These are phyloP conservation scores for Botrytis paeoniae DNA, from an alignment of 2,329 filamentous ascomycete genomes.

Conservation along the genomic window DNA sequence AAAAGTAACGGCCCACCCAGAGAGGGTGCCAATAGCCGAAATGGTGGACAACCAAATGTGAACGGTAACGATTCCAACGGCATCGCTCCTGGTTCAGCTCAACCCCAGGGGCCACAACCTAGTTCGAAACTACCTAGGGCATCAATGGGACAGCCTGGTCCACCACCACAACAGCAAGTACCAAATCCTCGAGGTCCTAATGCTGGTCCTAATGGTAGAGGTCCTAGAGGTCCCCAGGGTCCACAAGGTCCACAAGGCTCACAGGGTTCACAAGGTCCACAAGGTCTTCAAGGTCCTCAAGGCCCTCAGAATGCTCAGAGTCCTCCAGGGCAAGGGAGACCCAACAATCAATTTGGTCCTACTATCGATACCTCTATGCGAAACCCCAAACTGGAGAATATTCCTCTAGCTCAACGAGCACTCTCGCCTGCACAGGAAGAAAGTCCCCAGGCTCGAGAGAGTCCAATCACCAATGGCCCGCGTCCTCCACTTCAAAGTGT, in stretches of 20 bases:
- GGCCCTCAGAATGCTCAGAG: constrained; percentile 21
- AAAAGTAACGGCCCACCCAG: constrained; percentile 44
- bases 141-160: constrained; percentile 58
- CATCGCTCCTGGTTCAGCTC: constrained; percentile 35
- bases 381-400: constrained; percentile 45
- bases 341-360: constrained; percentile 35
- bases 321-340: constrained; percentile 24
- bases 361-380: constrained; percentile 37
- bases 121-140: constrained; percentile 59
- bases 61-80: constrained; percentile 40
- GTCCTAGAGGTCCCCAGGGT: not conserved
- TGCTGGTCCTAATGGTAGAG: constrained; percentile 22
- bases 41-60: constrained; percentile 37
- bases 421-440: constrained; percentile 38
- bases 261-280: not conserved
- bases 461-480: constrained; percentile 55
- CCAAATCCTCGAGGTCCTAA: constrained; percentile 46
- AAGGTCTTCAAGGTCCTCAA: constrained; percentile 16
- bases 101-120: constrained; percentile 39
- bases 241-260: constrained; percentile 15
- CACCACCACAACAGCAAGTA: constrained; percentile 62
- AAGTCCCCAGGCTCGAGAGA: constrained; percentile 47
- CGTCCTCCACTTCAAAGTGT: constrained; percentile 57
- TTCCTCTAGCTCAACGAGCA: constrained; percentile 43
- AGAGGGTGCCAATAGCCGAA: constrained; percentile 45